phyloP scores from a whole-genome alignment of 78 protist species.

The Dictyostelium purpureum region DNA sequence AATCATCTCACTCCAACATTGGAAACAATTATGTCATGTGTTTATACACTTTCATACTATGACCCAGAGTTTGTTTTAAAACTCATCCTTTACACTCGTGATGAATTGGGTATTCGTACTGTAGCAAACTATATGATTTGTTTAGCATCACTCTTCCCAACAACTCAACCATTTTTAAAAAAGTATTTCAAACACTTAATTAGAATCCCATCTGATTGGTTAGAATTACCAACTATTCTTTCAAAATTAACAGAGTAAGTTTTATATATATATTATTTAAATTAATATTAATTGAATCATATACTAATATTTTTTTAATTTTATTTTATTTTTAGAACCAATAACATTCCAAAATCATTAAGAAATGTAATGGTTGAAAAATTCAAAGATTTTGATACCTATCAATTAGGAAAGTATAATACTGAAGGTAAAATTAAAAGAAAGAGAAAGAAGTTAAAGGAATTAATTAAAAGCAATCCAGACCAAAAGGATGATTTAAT shows the following conservation, averaged over 20 bases:
- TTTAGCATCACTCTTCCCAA: conserved; percentile 43
- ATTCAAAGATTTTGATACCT: conserved; percentile 86
- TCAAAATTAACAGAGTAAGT: conserved; percentile 57
- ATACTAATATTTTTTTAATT: background rate
- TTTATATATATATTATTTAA: background rate
- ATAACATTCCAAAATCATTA: conserved; percentile 84
- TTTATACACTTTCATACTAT: conserved; percentile 19
- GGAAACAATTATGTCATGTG: conserved; percentile 15
- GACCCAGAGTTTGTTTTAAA: conserved; percentile 91
- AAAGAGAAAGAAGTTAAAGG: conserved; percentile 79
- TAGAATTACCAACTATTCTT: conserved; percentile 80
- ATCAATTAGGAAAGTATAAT: conserved; percentile 93
- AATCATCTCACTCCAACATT: conserved; percentile 45
- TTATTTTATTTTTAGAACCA: background rate
- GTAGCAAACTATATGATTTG: conserved; percentile 87
- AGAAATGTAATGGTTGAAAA: conserved; percentile 86
- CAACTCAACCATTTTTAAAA: conserved; percentile 71
- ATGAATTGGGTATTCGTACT: conserved; percentile 86
- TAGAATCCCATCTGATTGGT: conserved; percentile 91
- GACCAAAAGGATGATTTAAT: background rate
- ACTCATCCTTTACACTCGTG: conserved; percentile 85
- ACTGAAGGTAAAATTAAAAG: conserved; percentile 80
- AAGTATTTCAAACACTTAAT: conserved; percentile 63
- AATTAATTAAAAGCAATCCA: conserved; percentile 46
- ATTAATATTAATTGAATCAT: background rate